Percentiles rank a stretch among this genome's conserved stretches.
phyloP scores from a whole-genome alignment of 495 filamentous ascomycete genomes.

The Haplographium delicatum region DNA sequence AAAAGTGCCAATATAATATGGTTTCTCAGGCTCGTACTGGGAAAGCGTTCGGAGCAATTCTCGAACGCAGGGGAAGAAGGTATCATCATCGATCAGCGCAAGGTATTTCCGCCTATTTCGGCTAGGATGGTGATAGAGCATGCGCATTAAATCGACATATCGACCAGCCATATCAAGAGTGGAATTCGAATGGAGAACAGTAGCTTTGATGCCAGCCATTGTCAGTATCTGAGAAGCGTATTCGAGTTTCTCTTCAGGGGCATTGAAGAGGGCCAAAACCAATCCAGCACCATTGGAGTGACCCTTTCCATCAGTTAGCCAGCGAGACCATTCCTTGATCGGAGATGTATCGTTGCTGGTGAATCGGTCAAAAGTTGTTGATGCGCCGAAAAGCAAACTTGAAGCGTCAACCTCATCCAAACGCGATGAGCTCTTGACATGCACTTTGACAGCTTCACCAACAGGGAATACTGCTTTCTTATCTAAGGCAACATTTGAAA shows the following conservation, averaged over 20 bases:
- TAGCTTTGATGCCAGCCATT: constrained; percentile 28
- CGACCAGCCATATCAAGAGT: constrained; percentile 28
- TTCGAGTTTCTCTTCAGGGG: constrained; percentile 23
- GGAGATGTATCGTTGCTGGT: constrained; percentile 35
- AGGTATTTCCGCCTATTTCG: constrained; percentile 24
- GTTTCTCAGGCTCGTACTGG: constrained; percentile 40
- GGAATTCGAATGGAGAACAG: constrained; percentile 24
- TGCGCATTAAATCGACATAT: constrained; percentile 30
- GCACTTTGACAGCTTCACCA: constrained; percentile 10
- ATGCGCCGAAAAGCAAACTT: constrained; percentile 52
- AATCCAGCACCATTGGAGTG: constrained; percentile 35
- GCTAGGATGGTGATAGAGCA: constrained; percentile 25
- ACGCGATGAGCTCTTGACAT: constrained; percentile 19
- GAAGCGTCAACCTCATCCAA: constrained; percentile 40
- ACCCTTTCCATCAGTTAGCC: constrained; percentile 29
- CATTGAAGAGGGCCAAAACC: constrained; percentile 45
- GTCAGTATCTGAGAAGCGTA: constrained; percentile 25
- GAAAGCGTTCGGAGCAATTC: constrained; percentile 41
- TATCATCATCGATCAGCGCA: constrained; percentile 35
- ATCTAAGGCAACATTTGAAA: constrained; percentile 15
- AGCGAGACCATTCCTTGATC: constrained; percentile 31
- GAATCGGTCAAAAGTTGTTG: constrained; percentile 49
- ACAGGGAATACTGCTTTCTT: constrained; percentile 1
- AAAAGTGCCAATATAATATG: constrained; percentile 50
- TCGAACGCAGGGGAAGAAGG: constrained; percentile 52